phyloP scores from a whole-genome alignment of 768 basidiomycete species.

The Rhizopogon salebrosus region DNA sequence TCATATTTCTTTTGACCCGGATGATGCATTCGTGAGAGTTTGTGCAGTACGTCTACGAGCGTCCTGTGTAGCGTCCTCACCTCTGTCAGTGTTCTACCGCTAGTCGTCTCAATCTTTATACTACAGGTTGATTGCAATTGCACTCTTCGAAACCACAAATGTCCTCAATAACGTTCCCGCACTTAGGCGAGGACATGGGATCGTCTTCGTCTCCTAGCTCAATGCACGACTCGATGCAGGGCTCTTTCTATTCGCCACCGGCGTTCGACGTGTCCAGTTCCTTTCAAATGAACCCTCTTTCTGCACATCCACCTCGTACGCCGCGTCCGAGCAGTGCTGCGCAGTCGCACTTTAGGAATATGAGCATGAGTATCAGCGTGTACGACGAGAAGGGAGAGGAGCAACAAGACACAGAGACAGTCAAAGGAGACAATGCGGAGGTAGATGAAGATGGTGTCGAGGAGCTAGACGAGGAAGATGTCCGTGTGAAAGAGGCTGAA shows the following conservation, averaged over 20 bases:
- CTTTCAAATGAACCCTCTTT: slow-evolving; percentile 81
- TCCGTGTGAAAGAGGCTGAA: slow-evolving; percentile 37
- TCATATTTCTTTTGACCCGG: slow-evolving; percentile 10
- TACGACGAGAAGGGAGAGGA: slow-evolving; percentile 43
- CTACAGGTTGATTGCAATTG: not conserved
- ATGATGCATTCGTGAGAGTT: not conserved
- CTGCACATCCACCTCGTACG: slow-evolving; percentile 74
- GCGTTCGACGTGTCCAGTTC: slow-evolving; percentile 54
- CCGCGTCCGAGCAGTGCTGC: slow-evolving; percentile 38
- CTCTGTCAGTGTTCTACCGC: not conserved
- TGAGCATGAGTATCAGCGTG: slow-evolving; percentile 12
- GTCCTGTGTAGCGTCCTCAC: not conserved
- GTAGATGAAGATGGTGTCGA: slow-evolving; percentile 29
- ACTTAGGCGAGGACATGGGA: slow-evolving; percentile 28
- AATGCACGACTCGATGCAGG: slow-evolving; percentile 33
- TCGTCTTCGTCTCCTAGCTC: slow-evolving; percentile 33
- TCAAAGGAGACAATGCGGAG: slow-evolving; percentile 11
- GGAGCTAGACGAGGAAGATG: slow-evolving; percentile 48
- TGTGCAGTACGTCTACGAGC: not conserved
- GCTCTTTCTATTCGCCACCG: slow-evolving; percentile 47
- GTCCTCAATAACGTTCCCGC: slow-evolving; percentile 67
- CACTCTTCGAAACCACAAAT: slow-evolving; percentile 28
- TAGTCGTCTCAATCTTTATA: not conserved
- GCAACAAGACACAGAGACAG: slow-evolving; percentile 12
- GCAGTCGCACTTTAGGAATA: slow-evolving; percentile 20